Evolutionary conservation across 106 monocot genomes (phyloP).

Genomic region (Dendrobium chrysotoxum): DNA sequence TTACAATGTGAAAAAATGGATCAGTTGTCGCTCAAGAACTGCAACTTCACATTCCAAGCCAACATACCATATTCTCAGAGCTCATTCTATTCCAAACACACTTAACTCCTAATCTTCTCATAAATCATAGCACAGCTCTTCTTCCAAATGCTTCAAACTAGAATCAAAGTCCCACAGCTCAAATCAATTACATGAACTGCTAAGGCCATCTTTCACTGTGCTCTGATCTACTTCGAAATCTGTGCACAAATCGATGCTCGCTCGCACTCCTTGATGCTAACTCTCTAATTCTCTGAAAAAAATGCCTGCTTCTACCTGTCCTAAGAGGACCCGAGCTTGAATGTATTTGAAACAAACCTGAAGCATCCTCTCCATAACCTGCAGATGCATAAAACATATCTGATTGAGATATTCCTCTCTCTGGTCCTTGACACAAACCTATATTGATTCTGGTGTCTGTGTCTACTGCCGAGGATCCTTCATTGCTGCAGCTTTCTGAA

Average conservation of each 20-base stretch:
- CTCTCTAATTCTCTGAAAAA: constrained; percentile 53
- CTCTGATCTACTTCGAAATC: constrained; percentile 15
- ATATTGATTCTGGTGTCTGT: constrained; percentile 17
- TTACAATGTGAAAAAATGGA: not conserved
- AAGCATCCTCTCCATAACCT: constrained; percentile 17
- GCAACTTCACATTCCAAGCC: not conserved
- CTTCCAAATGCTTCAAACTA: too few relatives aligned
- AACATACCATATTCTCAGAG: not conserved
- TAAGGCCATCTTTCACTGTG: not conserved
- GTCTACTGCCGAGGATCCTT: constrained; percentile 24
- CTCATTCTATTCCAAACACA: not conserved
- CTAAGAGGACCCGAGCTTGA: constrained; percentile 66
- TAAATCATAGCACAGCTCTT: not conserved
- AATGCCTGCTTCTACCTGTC: constrained; percentile 28
- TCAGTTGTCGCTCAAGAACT: not conserved
- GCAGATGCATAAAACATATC: constrained; percentile 45
- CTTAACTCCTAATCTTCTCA: not conserved
- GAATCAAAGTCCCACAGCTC: not conserved
- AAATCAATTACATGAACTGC: not conserved
- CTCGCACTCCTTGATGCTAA: constrained; percentile 61
- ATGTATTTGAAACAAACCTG: constrained; percentile 50
- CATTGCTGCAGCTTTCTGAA: constrained; percentile 41
- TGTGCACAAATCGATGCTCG: constrained; percentile 32
- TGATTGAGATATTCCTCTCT: constrained; percentile 46
- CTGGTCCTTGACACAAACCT: constrained; percentile 18